Evolutionary conservation across 208 protist species (phyloP), one percentile per base, ranked within the genome.

Genomic region (Crithidia sp.): DNA sequence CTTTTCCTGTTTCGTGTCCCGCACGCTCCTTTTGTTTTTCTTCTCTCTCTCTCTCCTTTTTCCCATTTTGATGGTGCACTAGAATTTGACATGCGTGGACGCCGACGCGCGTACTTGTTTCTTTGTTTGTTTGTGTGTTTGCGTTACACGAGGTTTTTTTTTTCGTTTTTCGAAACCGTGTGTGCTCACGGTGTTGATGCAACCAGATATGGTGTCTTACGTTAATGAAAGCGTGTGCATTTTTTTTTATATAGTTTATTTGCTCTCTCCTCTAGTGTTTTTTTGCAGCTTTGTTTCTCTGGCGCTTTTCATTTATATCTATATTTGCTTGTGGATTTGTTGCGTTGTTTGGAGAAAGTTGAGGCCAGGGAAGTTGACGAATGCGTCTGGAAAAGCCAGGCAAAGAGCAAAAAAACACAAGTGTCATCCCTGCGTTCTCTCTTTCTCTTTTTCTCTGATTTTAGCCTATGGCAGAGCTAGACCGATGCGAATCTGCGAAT

Each of bases 221-320:
- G 28, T 43, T 9, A 62, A 45, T 45, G 57, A 40, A 63, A 41
- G 45, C 54, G 13, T 36, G 17, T 45, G 7, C 17, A 37, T 47
- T 69, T 59, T 52, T 63, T 44, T 58, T 59, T 59, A 40, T 37
- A 7, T 37, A 49, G n/a, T 66, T 75, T 60, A 36, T 50, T 61
- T 50, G 5, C 60, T 44, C 43, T 9, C 14, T 56, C 66, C 73
- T 68, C 41, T 67, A 45, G 62, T 62, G 17, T 55, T 61, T 7
- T 63, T 66, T 28, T 28, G 28, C 28, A 28, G 28, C 28, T 28
- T 28, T 28, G 28, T 28, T 28, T 28, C 28, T 28, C 28, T 28
- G 28, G 28, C 28, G 28, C 28, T 28, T 28, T 28, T 28, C 1
- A 28, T 28, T 28, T 28, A 28, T 3, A 52, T 63, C 53, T 13